Conservation (phyloP, 2,329 filamentous ascomycete genomes). For the Fusarium equiseti region DNA sequence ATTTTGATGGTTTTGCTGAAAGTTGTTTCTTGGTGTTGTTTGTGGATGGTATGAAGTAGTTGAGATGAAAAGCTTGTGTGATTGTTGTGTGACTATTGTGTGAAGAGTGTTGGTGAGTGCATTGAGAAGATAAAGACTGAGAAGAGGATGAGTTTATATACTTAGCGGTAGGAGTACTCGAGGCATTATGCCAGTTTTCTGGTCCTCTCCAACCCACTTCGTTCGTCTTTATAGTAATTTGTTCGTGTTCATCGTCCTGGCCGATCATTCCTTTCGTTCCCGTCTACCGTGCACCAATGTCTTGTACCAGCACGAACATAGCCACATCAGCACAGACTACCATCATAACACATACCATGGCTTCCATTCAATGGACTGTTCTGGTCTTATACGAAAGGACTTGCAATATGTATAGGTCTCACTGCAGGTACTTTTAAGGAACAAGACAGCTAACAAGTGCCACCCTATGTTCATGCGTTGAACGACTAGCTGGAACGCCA, state of each 20-base stretch:
- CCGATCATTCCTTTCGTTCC: background rate
- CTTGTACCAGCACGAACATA: background rate
- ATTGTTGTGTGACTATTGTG: background rate
- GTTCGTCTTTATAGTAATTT: fast-evolving
- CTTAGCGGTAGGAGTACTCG: too few relatives aligned
- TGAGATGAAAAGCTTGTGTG: background rate
- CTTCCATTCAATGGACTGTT: background rate
- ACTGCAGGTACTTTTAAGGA: background rate
- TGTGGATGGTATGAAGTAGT: background rate
- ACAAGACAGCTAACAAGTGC: background rate
- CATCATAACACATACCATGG: fast-evolving
- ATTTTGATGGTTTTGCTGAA: background rate
- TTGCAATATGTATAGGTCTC: fast-evolving
- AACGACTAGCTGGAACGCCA: background rate
- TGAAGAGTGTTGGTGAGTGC: background rate
- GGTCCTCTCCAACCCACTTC: background rate
- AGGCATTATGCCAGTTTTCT: background rate
- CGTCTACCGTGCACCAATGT: too few relatives aligned
- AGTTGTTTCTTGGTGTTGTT: background rate
- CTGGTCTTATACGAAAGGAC: fast-evolving
- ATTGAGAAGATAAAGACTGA: background rate
- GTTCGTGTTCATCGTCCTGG: fast-evolving
- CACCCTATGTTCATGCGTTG: background rate
- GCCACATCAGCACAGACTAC: fast-evolving
- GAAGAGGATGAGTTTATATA: background rate